phyloP scores from a whole-genome alignment of 2,329 filamentous ascomycete genomes.

The Colletotrichum noveboracense region DNA sequence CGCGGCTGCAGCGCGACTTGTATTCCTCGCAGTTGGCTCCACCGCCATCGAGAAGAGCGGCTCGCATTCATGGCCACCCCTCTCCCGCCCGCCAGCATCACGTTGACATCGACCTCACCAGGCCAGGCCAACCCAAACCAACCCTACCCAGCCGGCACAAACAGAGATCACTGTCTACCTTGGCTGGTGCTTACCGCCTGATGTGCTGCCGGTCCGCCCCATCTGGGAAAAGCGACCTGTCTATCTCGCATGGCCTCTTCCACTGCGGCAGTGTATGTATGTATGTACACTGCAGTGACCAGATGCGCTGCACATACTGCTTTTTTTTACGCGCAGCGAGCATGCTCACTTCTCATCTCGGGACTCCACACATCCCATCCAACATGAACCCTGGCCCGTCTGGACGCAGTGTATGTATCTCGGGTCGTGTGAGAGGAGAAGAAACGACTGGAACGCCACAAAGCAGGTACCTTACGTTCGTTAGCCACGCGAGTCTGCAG shows the following conservation, averaged over 20 bases:
- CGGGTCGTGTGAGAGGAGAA: slow-evolving; percentile 12
- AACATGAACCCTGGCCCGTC: background rate
- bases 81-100: background rate
- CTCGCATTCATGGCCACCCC: background rate
- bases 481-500: slow-evolving; percentile 19
- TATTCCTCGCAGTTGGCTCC: too few species aligned
- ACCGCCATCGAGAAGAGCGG: background rate
- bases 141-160: background rate
- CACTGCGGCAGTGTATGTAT: background rate
- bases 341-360: slow-evolving; percentile 7
- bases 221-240: slow-evolving; percentile 4
- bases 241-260: slow-evolving; percentile 14
- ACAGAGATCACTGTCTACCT: background rate
- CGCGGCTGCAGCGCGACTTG: background rate
- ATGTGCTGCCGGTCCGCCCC: background rate
- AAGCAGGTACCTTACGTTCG: slow-evolving; percentile 14
- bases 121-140: background rate
- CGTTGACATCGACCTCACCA: background rate
- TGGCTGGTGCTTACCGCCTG: background rate
- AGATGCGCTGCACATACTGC: background rate
- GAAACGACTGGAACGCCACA: slow-evolving; percentile 6
- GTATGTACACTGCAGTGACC: slow-evolving; percentile 2
- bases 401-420: background rate
- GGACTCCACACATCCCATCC: slow-evolving; percentile 7
- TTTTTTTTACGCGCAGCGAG: background rate